These are phyloP conservation scores for Emericellopsis atlantica DNA, from an alignment of 2,329 filamentous ascomycete species.

Conservation along the genomic window DNA sequence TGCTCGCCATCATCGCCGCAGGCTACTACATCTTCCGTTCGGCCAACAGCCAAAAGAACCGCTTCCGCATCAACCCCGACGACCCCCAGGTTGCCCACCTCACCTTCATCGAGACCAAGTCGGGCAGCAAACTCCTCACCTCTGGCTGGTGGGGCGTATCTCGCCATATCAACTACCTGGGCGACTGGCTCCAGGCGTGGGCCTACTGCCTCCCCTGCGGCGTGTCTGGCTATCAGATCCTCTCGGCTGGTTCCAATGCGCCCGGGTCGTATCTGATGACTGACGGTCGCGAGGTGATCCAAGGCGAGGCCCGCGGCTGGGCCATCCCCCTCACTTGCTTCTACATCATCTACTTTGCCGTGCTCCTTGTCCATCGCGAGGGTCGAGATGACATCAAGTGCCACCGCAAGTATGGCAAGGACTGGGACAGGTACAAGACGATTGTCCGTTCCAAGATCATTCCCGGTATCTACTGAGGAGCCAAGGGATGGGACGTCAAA, in stretches of 20 bases:
- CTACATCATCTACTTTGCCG: slow-evolving; percentile 82
- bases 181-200: slow-evolving; percentile 92
- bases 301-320: slow-evolving; percentile 65
- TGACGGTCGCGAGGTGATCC: slow-evolving; percentile 53
- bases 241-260: slow-evolving; percentile 37
- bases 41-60: slow-evolving; percentile 92
- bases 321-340: slow-evolving; percentile 88
- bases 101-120: slow-evolving; percentile 73
- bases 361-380: slow-evolving; percentile 78
- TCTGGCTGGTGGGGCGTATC: slow-evolving; percentile 91
- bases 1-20: slow-evolving; percentile 52
- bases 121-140: slow-evolving; percentile 68
- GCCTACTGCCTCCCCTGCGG: slow-evolving; percentile 81
- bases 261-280: slow-evolving; percentile 42
- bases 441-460: slow-evolving; percentile 73
- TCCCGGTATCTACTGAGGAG: slow-evolving; percentile 63
- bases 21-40: slow-evolving; percentile 90
- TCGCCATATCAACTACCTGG: slow-evolving; percentile 90
- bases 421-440: slow-evolving; percentile 83
- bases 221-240: slow-evolving; percentile 67
- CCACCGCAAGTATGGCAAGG: slow-evolving; percentile 76
- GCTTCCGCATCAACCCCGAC: slow-evolving; percentile 76
- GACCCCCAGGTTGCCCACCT: slow-evolving; percentile 71
- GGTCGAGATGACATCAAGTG: slow-evolving; percentile 86
- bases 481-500: too few species aligned